Percentiles rank a stretch among this genome's conserved stretches.
Evolutionary conservation across 2,329 filamentous ascomycete species (phyloP).

Genomic region (Bipolaris cookei): DNA sequence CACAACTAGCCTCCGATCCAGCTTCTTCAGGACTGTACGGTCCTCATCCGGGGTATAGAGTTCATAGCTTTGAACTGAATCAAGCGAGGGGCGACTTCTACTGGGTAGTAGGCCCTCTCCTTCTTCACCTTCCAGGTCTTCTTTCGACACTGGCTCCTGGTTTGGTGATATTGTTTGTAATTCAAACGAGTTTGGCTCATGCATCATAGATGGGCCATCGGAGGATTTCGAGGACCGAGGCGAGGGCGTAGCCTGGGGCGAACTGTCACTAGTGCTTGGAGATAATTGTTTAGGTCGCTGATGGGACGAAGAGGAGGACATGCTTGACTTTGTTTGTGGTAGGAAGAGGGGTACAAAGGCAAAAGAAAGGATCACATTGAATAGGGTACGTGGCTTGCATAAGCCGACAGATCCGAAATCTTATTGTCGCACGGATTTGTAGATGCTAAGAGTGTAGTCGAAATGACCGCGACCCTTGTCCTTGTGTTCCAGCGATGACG

Average conservation of each 20-base stretch:
- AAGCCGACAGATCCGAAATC: conserved; percentile 5
- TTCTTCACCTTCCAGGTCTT: conserved; percentile 30
- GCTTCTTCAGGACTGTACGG: conserved; percentile 70
- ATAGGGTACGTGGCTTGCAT: neutral
- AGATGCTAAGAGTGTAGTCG: conserved; percentile 1
- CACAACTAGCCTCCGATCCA: conserved; percentile 77
- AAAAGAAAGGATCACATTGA: conserved; percentile 7
- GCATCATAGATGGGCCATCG: conserved; percentile 13
- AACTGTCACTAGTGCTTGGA: conserved; percentile 31
- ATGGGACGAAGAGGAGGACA: conserved; percentile 20
- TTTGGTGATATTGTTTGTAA: conserved; percentile 28
- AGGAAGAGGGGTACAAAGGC: neutral
- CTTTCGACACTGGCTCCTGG: conserved; percentile 14
- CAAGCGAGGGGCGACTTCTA: conserved; percentile 29
- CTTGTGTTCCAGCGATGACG: conserved; percentile 13
- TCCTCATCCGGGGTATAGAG: conserved; percentile 74
- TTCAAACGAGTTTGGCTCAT: conserved; percentile 34
- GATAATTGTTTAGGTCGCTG: conserved; percentile 23
- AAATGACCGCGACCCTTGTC: neutral
- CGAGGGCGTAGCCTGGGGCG: conserved; percentile 32
- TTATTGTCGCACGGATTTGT: neutral
- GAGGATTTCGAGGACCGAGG: conserved; percentile 27
- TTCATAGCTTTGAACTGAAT: conserved; percentile 54
- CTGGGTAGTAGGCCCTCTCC: conserved; percentile 29
- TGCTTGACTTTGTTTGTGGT: conserved; percentile 12